Conservation (phyloP, 768 basidiomycete genomes). For the Pulveroboletus sp. region DNA sequence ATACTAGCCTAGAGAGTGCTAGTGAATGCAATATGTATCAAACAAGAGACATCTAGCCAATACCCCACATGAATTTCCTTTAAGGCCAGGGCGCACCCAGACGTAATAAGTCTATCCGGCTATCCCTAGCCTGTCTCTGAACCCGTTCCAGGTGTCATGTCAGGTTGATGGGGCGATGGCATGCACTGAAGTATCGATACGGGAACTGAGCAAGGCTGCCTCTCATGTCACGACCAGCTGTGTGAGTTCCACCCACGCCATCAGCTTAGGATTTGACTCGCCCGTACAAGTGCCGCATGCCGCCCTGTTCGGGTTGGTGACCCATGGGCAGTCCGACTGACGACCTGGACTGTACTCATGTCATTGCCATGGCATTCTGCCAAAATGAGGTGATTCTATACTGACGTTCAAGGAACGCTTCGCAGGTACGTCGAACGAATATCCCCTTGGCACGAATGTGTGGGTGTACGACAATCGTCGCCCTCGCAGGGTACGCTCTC, state of each 20-base stretch:
- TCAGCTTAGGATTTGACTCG: background rate
- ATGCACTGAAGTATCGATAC: no score
- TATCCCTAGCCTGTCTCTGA: no score
- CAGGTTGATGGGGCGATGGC: no score
- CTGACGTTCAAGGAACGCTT: background rate
- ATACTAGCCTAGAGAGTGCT: no score
- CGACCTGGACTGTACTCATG: constrained; percentile 4
- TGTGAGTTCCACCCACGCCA: constrained; percentile 17
- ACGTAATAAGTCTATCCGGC: no score
- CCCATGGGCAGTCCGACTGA: background rate
- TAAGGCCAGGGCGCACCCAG: no score
- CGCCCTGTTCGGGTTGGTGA: background rate
- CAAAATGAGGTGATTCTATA: background rate
- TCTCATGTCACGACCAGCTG: background rate
- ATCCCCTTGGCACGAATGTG: constrained; percentile 20
- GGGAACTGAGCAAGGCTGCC: no score
- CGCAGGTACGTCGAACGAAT: background rate
- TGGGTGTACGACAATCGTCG: constrained; percentile 12
- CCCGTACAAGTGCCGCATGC: background rate
- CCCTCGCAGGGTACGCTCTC: constrained; percentile 2
- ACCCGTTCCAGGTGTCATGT: background rate
- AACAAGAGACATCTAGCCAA: no score
- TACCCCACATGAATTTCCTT: no score
- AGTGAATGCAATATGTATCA: no score
- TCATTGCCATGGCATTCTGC: background rate